Evolutionary conservation across 257 asterid species (phyloP).

Genomic region (Voacanga thouarsii): DNA sequence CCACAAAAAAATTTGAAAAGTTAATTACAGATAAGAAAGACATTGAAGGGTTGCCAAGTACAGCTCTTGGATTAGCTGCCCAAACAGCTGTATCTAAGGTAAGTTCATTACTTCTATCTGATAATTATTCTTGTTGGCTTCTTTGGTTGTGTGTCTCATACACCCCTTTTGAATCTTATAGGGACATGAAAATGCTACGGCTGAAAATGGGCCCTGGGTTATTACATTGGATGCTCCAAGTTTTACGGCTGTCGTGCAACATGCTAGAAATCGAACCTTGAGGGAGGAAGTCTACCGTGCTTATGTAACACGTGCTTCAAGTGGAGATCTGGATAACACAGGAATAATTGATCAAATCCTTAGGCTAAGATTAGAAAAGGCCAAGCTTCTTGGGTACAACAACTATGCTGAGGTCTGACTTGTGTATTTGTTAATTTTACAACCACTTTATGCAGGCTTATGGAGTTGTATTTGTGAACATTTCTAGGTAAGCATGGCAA

Average conservation of each 20-base stretch:
- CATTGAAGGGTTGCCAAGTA: constrained; percentile 81
- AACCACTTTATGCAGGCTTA: too few species aligned
- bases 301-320: constrained; percentile 82
- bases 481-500: constrained; percentile 89
- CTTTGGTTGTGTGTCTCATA: constrained; percentile 8
- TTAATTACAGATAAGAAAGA: constrained; percentile 84
- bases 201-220: constrained; percentile 93
- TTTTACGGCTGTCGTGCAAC: constrained; percentile 81
- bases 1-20: constrained; percentile 92
- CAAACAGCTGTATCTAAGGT: constrained; percentile 98
- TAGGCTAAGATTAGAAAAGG: constrained; percentile 86
- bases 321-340: constrained; percentile 88
- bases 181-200: constrained; percentile 96
- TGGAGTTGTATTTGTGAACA: background rate
- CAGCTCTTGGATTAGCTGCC: constrained; percentile 94
- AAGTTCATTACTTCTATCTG: constrained; percentile 3
- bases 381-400: constrained; percentile 91
- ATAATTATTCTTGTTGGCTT: background rate
- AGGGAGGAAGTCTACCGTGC: constrained; percentile 98
- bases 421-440: background rate
- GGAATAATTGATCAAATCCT: constrained; percentile 74
- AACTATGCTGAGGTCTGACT: constrained; percentile 84
- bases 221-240: constrained; percentile 95
- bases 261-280: constrained; percentile 74
- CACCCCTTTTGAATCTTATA: constrained; percentile 28